These are phyloP conservation scores for Balakata baccata DNA, from an alignment of 345 rosid species.

Conservation along the genomic window DNA sequence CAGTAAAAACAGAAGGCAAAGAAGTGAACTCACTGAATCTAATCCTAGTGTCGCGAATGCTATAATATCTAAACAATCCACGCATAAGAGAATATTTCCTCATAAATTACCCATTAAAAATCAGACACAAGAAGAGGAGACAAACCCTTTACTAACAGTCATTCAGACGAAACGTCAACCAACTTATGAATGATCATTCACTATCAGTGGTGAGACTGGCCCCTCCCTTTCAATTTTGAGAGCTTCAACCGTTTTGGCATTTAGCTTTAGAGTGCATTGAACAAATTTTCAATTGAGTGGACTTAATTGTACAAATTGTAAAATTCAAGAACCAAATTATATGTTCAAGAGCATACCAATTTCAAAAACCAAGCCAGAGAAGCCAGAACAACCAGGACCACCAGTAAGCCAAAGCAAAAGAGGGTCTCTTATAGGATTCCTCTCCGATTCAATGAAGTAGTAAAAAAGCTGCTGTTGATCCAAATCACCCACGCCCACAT, in stretches of 20 bases:
- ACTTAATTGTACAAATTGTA: no score
- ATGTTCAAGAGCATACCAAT: constrained; percentile 5
- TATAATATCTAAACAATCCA: no score
- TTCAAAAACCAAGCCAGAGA: constrained; percentile 18
- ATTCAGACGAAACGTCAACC: constrained; percentile 1
- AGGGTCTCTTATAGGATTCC: constrained; percentile 20
- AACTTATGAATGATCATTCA: not conserved
- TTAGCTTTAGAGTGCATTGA: no score
- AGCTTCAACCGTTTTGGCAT: no score
- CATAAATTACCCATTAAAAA: not conserved
- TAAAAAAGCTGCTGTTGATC: constrained; percentile 17
- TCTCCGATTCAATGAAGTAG: constrained; percentile 22
- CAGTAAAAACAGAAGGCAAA: no score
- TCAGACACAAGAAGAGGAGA: not conserved
- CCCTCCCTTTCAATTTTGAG: not conserved
- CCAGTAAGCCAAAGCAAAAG: constrained; percentile 25
- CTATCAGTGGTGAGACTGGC: not conserved
- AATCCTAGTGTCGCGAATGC: no score
- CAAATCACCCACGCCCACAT: constrained; percentile 18
- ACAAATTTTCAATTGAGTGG: no score
- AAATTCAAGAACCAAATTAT: no score
- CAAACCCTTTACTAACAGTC: not conserved
- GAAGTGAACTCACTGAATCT: no score
- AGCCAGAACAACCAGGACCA: constrained; percentile 26
- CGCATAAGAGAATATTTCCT: no score